These are phyloP conservation scores for Echinosphaeria canescens DNA, from an alignment of 2,329 filamentous ascomycete species.

Conservation along the genomic window DNA sequence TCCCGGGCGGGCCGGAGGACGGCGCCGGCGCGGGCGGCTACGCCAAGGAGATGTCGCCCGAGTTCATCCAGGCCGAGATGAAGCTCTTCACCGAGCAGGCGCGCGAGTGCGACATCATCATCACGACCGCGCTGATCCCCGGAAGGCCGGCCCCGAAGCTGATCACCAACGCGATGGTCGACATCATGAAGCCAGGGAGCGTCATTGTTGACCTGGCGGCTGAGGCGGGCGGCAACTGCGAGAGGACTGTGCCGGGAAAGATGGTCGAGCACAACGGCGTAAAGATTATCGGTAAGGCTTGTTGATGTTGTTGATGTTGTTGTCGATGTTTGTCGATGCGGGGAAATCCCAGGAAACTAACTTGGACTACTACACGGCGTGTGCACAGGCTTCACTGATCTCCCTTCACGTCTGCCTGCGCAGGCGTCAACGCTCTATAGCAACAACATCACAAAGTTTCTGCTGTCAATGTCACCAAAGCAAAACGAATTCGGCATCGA, in stretches of 20 bases:
- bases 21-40: constrained; percentile 73
- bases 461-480: constrained; percentile 61
- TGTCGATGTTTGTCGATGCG: no score
- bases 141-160: constrained; percentile 66
- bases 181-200: constrained; percentile 76
- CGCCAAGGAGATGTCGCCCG: constrained; percentile 85
- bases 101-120: constrained; percentile 75
- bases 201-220: constrained; percentile 77
- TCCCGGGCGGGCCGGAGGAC: constrained; percentile 71
- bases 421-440: constrained; percentile 82
- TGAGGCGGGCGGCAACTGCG: constrained; percentile 76
- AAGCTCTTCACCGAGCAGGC: constrained; percentile 78
- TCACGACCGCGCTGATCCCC: constrained; percentile 82
- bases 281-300: constrained; percentile 62
- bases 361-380: not conserved
- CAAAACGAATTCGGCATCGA: constrained; percentile 67
- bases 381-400: constrained; percentile 51
- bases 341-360: not conserved
- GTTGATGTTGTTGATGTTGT: no score
- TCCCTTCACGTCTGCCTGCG: constrained; percentile 69
- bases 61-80: constrained; percentile 86
- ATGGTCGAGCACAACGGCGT: constrained; percentile 53
- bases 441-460: constrained; percentile 81
- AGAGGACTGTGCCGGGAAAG: constrained; percentile 56
- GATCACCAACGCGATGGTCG: constrained; percentile 60